These are phyloP conservation scores for Penicillium mononematosum DNA, from an alignment of 495 filamentous ascomycete genomes.

Conservation along the genomic window DNA sequence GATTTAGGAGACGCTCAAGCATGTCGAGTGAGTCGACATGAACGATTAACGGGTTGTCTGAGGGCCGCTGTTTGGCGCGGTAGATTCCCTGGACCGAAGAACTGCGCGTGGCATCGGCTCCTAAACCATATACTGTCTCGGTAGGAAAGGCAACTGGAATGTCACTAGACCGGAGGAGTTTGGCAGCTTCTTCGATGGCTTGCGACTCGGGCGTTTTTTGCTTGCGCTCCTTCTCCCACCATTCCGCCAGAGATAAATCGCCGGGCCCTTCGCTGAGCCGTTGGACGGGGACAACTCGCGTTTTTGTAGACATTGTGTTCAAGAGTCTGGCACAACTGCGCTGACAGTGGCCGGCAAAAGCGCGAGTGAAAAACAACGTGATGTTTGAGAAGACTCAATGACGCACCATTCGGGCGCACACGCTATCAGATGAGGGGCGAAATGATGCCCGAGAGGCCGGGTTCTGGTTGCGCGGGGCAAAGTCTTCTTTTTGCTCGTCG, in stretches of 20 bases:
- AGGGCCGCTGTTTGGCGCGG: slow-evolving; percentile 80
- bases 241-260: slow-evolving; percentile 42
- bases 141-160: slow-evolving; percentile 93
- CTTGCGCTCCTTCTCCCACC: slow-evolving; percentile 45
- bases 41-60: slow-evolving; percentile 93
- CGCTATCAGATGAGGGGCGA: slow-evolving; percentile 18
- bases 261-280: slow-evolving; percentile 43
- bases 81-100: slow-evolving; percentile 90
- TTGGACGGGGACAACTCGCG: slow-evolving; percentile 44
- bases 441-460: slow-evolving; percentile 17
- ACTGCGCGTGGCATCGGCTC: slow-evolving; percentile 86
- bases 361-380: slow-evolving; percentile 38
- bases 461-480: slow-evolving; percentile 11
- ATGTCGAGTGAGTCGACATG: slow-evolving; percentile 82
- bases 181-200: slow-evolving; percentile 54
- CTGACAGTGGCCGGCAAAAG: slow-evolving; percentile 37
- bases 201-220: slow-evolving; percentile 38
- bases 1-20: slow-evolving; percentile 62
- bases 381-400: slow-evolving; percentile 21
- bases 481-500: neutral
- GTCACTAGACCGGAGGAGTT: slow-evolving; percentile 59
- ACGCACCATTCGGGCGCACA: slow-evolving; percentile 24
- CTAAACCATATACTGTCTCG: slow-evolving; percentile 96
- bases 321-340: slow-evolving; percentile 34
- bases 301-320: slow-evolving; percentile 27